Percentiles rank a stretch among this genome's conserved stretches.
phyloP scores from a whole-genome alignment of 176 grass and related monocot genomes.

The Raddia guianensis region DNA sequence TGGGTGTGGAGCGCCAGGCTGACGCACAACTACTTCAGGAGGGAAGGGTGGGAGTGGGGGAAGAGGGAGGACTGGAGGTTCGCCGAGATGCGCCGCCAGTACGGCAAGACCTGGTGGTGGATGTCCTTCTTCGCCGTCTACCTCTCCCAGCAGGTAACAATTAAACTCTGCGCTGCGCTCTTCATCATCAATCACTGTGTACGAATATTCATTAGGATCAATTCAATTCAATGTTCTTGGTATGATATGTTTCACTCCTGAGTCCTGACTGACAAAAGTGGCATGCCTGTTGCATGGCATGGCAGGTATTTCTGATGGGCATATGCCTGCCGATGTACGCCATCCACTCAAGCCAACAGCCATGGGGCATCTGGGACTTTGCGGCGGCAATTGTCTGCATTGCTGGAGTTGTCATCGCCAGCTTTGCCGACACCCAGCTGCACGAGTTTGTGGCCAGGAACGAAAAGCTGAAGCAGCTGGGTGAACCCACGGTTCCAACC shows the following conservation, averaged over 20 bases:
- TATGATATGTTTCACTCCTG: neutral
- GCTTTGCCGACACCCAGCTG: slow-evolving; percentile 85
- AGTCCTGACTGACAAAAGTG: neutral
- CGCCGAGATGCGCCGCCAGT: slow-evolving; percentile 76
- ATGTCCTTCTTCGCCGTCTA: slow-evolving; percentile 93
- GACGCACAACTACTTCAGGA: slow-evolving; percentile 92
- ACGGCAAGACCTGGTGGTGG: slow-evolving; percentile 86
- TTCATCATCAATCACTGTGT: neutral
- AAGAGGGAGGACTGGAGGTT: slow-evolving; percentile 91
- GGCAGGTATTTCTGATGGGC: slow-evolving; percentile 83
- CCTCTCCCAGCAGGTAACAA: slow-evolving; percentile 75
- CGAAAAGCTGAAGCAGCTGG: slow-evolving; percentile 49
- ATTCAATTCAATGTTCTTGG: neutral
- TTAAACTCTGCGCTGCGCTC: neutral
- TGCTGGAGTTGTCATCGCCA: slow-evolving; percentile 57
- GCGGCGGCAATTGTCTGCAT: slow-evolving; percentile 53
- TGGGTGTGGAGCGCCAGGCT: slow-evolving; percentile 87
- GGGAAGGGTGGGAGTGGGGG: slow-evolving; percentile 77
- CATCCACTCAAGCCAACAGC: slow-evolving; percentile 58
- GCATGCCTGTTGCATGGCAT: neutral
- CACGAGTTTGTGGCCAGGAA: slow-evolving; percentile 63
- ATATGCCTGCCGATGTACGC: slow-evolving; percentile 87
- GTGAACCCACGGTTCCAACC: slow-evolving; percentile 44
- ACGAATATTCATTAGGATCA: too few species aligned
- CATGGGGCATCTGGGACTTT: slow-evolving; percentile 62